phyloP scores from a whole-genome alignment of 371 early-diverging fungal genomes.

The Fennellomyces sp. region DNA sequence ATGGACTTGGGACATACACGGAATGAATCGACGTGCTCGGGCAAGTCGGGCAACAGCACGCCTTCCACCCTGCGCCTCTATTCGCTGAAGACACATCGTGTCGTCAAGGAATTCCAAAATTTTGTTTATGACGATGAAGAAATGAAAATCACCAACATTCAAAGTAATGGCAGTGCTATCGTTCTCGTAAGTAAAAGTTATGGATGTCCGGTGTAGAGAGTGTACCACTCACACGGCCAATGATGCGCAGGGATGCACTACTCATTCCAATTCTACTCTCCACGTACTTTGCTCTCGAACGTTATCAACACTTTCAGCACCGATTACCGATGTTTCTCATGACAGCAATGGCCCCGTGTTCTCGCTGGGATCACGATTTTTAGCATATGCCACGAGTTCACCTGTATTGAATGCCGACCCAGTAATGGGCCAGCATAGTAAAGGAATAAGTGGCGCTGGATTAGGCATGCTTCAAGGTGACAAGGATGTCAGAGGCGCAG shows the following conservation, averaged over 20 bases:
- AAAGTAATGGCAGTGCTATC: conserved; percentile 48
- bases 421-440: conserved; percentile 25
- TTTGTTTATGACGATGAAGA: conserved; percentile 44
- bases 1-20: conserved; percentile 5
- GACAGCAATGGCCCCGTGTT: conserved; percentile 51
- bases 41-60: neutral
- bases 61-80: conserved; percentile 31
- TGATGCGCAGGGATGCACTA: conserved; percentile 27
- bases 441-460: conserved; percentile 31
- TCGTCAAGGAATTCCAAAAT: conserved; percentile 30
- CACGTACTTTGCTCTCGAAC: conserved; percentile 40
- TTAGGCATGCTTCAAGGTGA: conserved; percentile 39
- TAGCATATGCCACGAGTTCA: conserved; percentile 65
- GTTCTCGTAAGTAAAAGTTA: conserved; percentile 48
- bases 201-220: neutral
- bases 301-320: conserved; percentile 24
- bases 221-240: neutral
- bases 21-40: conserved; percentile 6
- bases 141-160: conserved; percentile 41
- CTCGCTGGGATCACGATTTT: conserved; percentile 60
- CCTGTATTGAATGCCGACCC: conserved; percentile 43
- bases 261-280: conserved; percentile 37
- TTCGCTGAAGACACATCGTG: conserved; percentile 47
- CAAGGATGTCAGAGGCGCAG: conserved; percentile 61
- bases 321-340: conserved; percentile 53